Base-by-base conservation (phyloP, 2,329 filamentous ascomycete species). In the Cucurbitaria berberidis region DNA sequence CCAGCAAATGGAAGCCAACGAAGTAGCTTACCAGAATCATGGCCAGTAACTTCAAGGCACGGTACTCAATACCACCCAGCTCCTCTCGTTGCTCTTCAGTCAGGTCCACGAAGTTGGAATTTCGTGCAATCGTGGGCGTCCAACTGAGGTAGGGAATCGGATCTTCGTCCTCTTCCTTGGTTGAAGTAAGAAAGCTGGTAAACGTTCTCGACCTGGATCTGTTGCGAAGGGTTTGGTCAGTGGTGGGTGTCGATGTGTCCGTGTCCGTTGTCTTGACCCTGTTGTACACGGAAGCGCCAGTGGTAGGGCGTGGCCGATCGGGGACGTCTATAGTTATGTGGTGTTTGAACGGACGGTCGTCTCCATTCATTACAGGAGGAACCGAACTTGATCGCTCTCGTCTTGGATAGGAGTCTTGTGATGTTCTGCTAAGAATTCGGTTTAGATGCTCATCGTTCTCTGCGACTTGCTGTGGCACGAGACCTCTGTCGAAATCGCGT, bases 31-130 rank as follows among this genome's bases (percentile, higher is more conserved):
- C 82, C 18, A 98, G 79, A 26, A 98, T 86, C 24, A 91, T 72
- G 1, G 90, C 90, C 42, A 99, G 78, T 2, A 91, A 91, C 74
- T 96, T 96, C 55, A 99, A 74, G 0, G 93, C 90, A 5, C 95
- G 88, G 69, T 99, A 99, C 74, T 99, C 95, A 59, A 99, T 96
- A 18, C 95, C 95, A 10, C 95, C 95, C 2, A 99, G 79, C 74
- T 99, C 95, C 70, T 99, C 93, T 61, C 95, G 86, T 75, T 99
- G 92, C 59, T 95, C 91, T 62, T 96, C 89, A 0, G 89, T 90
- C 60, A 99, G 76, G 62, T 93, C 91, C 11, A 95, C 83, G 68
- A 98, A 99, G 32, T 90, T 89, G 10, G 93, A 98, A 73, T 99
- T 99, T 58, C 95, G 87, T 21, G 89, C 93, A 48, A 97, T 84